These are phyloP conservation scores for Salvia hispanica DNA, from an alignment of 257 asterid species.

Conservation along the genomic window DNA sequence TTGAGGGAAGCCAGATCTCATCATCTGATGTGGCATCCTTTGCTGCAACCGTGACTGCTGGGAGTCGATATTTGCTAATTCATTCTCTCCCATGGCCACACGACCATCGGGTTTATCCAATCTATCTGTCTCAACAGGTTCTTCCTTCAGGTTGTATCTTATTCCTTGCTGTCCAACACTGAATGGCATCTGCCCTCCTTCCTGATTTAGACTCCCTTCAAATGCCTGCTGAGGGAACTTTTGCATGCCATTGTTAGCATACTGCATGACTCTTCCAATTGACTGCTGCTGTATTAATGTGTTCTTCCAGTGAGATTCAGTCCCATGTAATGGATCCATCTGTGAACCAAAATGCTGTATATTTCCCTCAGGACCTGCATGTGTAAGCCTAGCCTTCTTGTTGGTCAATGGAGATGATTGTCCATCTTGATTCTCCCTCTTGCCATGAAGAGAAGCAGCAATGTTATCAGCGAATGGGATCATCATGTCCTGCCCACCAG, in stretches of 20 bases:
- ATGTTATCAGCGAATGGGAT: conserved; percentile 55
- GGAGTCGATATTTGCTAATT: conserved; percentile 54
- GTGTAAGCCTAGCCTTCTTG: conserved; percentile 68
- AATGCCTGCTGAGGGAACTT: conserved; percentile 66
- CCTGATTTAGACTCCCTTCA: conserved; percentile 76
- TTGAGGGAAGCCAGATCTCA: conserved; percentile 69
- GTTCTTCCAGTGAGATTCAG: conserved; percentile 84
- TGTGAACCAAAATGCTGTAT: conserved; percentile 63
- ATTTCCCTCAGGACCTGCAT: conserved; percentile 53
- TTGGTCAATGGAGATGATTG: conserved; percentile 60
- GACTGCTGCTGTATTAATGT: conserved; percentile 67
- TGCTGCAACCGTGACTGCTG: conserved; percentile 73
- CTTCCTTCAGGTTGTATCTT: conserved; percentile 85
- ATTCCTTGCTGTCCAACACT: conserved; percentile 72
- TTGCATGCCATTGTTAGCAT: conserved; percentile 61
- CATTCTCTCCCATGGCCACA: conserved; percentile 58
- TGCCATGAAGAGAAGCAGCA: conserved; percentile 61
- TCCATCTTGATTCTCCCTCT: conserved; percentile 76
- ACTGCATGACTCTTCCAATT: conserved; percentile 59
- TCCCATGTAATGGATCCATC: conserved; percentile 62
- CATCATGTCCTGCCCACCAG: conserved; percentile 71
- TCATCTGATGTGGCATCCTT: conserved; percentile 68
- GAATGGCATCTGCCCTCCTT: conserved; percentile 61
- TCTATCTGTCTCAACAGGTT: conserved; percentile 74
- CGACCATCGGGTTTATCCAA: conserved; percentile 64